phyloP scores from a whole-genome alignment of 2,329 filamentous ascomycete species.

The Cryphonectria carpinicola region DNA sequence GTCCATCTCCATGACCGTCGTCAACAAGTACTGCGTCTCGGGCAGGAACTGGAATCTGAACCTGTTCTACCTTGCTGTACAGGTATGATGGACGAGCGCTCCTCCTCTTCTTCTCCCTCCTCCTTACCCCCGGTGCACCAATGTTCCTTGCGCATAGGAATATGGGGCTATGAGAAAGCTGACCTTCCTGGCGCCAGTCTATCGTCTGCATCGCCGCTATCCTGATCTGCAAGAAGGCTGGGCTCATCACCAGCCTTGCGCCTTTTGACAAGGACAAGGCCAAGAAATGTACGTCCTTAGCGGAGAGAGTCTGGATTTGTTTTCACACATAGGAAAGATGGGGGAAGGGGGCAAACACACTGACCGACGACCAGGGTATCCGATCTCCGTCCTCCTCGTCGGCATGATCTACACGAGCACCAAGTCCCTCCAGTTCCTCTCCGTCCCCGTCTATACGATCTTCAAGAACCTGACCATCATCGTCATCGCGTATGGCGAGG shows the following conservation, averaged over 20 bases:
- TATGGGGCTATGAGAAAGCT: slow-evolving; percentile 22
- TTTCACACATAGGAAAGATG: background rate
- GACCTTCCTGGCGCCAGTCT: slow-evolving; percentile 58
- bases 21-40: slow-evolving; percentile 98
- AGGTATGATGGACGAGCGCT: slow-evolving; percentile 66
- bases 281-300: slow-evolving; percentile 74
- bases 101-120: no score
- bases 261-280: slow-evolving; percentile 86
- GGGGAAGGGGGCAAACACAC: slow-evolving; percentile 10
- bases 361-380: slow-evolving; percentile 71
- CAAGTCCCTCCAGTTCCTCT: slow-evolving; percentile 94
- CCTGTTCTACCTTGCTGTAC: slow-evolving; percentile 90
- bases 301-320: background rate
- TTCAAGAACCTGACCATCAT: slow-evolving; percentile 99
- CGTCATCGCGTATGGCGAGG: slow-evolving; percentile 96
- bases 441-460: slow-evolving; percentile 98
- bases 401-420: slow-evolving; percentile 99
- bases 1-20: slow-evolving; percentile 99
- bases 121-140: background rate
- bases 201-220: slow-evolving; percentile 88
- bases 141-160: background rate
- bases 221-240: slow-evolving; percentile 76
- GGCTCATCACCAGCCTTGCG: slow-evolving; percentile 81
- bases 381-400: slow-evolving; percentile 91
- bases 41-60: slow-evolving; percentile 92